Base-by-base conservation (phyloP, 768 basidiomycete genomes). In the Cubamyces lactineus region DNA sequence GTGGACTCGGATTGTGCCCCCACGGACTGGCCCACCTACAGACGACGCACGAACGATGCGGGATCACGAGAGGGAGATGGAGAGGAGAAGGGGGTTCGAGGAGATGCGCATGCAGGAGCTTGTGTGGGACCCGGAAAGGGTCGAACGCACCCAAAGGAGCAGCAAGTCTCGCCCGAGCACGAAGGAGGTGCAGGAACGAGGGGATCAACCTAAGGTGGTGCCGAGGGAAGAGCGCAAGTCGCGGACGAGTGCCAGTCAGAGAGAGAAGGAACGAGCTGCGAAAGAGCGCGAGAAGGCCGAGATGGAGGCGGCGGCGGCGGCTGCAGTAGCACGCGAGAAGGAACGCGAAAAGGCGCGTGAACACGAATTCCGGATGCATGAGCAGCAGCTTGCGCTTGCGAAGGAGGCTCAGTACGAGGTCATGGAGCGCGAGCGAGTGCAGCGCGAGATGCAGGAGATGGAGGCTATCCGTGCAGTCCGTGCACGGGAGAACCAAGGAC, bases 91-190 rank as follows among this genome's bases (percentile, higher is more conserved):
- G 41, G 49, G 40, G 40, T 50, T 51, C 12, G 64, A 62, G 43
- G 68, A 65, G 26, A 48, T 40, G 40, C 71, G 77, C 54, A 65
- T 70, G 67, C 52, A 74, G 19, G 75, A 76, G 39, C 68, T 77
- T n/a, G 77, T 76, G 56, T 53, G 51, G 62, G 58, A 53, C 19
- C 49, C 16, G 42, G 61, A 50, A 48, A 56, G 42, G 47, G 49
- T 51, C 41, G 57, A 59, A 30, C 57, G 48, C 30, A 16, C 45
- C 1, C 46, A 28, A 13, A 48, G 61, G 23, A 48, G 3, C 17
- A 19, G 57, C 49, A 51, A 66, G 59, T 48, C 67, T 23, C 61
- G 67, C 11, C 16, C 57, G 11, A 49, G 51, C 39, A 34, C 65
- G n/a, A 66, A 67, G 57, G 58, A 58, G 40, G 56, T 61, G 49